Conservation (phyloP, 1,284 basidiomycete species). For the Trichosporon sp. region DNA sequence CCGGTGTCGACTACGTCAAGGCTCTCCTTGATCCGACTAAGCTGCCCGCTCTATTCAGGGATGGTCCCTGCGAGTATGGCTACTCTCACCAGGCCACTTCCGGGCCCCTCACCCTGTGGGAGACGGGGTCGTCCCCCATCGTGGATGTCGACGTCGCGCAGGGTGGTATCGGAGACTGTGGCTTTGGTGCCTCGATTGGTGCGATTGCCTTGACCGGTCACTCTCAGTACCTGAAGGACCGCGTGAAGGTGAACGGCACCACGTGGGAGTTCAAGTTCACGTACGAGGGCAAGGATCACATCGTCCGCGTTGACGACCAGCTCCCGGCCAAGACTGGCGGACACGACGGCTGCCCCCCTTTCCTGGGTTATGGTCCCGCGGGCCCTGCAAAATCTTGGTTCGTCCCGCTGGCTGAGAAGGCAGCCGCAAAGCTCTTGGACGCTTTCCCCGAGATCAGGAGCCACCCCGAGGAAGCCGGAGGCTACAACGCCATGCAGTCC, state of each 20-base stretch:
- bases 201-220: conserved; percentile 13
- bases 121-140: not conserved
- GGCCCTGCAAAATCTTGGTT: conserved; percentile 20
- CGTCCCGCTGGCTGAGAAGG: conserved; percentile 29
- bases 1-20: conserved; percentile 3
- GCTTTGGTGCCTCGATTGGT: conserved; percentile 26
- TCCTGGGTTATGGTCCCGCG: conserved; percentile 24
- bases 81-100: not conserved
- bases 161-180: conserved; percentile 29
- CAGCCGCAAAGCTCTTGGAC: conserved; percentile 27
- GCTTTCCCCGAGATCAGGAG: not conserved
- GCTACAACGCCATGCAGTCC: conserved; percentile 23
- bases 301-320: conserved; percentile 27
- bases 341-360: not conserved
- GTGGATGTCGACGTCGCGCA: conserved; percentile 21
- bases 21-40: not conserved
- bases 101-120: not conserved
- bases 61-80: not conserved
- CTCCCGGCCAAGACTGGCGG: conserved; percentile 14
- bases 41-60: not conserved
- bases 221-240: not conserved
- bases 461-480: not conserved
- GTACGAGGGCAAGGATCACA: conserved; percentile 2
- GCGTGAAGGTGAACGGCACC: conserved; percentile 7
- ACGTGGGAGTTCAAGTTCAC: conserved; percentile 8